phyloP scores from a whole-genome alignment of 2,329 filamentous ascomycete species.

The Aspergillus ochraceus region DNA sequence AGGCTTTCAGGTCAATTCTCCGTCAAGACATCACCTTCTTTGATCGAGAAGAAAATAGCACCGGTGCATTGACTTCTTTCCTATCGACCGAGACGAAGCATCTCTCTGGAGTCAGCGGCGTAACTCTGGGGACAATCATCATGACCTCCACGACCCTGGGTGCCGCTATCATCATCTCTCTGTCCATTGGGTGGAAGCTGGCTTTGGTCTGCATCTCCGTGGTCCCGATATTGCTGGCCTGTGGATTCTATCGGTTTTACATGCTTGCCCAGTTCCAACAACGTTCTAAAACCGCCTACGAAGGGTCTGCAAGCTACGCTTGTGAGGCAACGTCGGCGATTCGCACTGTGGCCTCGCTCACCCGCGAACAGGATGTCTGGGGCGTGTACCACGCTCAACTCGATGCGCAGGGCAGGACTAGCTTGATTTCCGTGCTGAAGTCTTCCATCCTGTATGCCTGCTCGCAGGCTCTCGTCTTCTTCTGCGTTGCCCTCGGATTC shows the following conservation, averaged over 20 bases:
- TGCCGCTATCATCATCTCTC: conserved; percentile 66
- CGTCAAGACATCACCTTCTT: conserved; percentile 93
- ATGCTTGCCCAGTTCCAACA: conserved; percentile 77
- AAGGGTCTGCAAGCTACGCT: conserved; percentile 79
- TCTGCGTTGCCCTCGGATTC: conserved; percentile 83
- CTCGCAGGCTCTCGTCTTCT: conserved; percentile 80
- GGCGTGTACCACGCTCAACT: conserved; percentile 68
- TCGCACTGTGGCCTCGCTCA: conserved; percentile 87
- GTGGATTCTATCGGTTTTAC: conserved; percentile 86
- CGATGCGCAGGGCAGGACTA: conserved; percentile 64
- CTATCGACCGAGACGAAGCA: conserved; percentile 87
- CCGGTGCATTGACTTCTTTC: conserved; percentile 84
- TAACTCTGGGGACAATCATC: conserved; percentile 81
- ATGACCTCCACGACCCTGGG: conserved; percentile 78
- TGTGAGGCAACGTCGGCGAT: conserved; percentile 94
- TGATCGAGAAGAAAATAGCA: conserved; percentile 83
- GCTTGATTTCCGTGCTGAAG: conserved; percentile 71
- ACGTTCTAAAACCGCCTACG: conserved; percentile 76
- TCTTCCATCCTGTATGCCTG: conserved; percentile 79
- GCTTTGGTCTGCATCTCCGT: conserved; percentile 78
- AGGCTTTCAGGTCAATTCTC: conserved; percentile 81
- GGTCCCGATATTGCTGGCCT: conserved; percentile 73
- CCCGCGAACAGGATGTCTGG: conserved; percentile 80
- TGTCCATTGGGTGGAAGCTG: conserved; percentile 85
- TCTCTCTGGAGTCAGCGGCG: conserved; percentile 81